Evolutionary conservation across 106 monocot genomes (phyloP).

Genomic region (Amphibolis antarctica): DNA sequence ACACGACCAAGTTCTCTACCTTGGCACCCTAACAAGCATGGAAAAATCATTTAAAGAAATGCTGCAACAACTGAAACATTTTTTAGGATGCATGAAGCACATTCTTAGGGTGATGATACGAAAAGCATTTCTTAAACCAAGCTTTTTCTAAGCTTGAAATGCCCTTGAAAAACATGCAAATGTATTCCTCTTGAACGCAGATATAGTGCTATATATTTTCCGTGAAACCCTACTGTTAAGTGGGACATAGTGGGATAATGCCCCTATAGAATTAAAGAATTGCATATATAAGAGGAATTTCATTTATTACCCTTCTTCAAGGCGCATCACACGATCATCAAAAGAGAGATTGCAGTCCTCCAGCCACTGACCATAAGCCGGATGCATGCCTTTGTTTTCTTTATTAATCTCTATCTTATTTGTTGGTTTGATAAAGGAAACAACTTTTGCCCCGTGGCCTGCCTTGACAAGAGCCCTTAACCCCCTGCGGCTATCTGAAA

Average conservation of each 20-base stretch:
- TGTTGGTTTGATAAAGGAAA: slow-evolving; percentile 45
- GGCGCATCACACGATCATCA: slow-evolving; percentile 30
- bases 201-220: neutral
- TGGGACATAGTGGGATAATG: neutral
- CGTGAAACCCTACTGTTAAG: neutral
- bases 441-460: slow-evolving; percentile 57
- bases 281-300: neutral
- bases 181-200: neutral
- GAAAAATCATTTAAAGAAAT: too few relatives aligned
- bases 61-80: too few relatives aligned
- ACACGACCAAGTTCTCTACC: too few relatives aligned
- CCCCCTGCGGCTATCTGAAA: slow-evolving; percentile 53
- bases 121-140: too few relatives aligned
- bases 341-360: slow-evolving; percentile 33
- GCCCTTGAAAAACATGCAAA: neutral
- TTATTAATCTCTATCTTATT: slow-evolving; percentile 32
- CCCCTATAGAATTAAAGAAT: neutral
- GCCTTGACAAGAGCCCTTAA: slow-evolving; percentile 70
- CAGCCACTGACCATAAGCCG: slow-evolving; percentile 39
- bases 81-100: too few relatives aligned
- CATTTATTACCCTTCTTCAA: slow-evolving; percentile 62
- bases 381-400: slow-evolving; percentile 34
- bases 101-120: too few relatives aligned
- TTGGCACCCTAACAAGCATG: too few relatives aligned
- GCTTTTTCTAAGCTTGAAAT: too few relatives aligned